Base-by-base conservation (phyloP, 169 alveolate species). In the Cardiosporidium cionae region DNA sequence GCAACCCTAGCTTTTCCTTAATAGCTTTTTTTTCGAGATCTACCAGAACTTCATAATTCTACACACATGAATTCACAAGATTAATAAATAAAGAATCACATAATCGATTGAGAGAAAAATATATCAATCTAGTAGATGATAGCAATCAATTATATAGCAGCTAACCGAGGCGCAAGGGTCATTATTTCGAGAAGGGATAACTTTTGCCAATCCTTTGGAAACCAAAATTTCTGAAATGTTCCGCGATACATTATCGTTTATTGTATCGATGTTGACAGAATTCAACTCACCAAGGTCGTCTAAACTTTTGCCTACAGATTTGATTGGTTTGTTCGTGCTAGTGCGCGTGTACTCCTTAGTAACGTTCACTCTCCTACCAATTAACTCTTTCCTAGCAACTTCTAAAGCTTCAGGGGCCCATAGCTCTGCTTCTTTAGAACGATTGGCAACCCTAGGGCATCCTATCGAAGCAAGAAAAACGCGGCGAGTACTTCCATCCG, bases 281-380 rank as follows among this genome's bases (percentile, higher is more conserved):
- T 44, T 44, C 16, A n/a, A 16, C 16, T 44, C n/a, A 16, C 27
- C 16, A 16, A 16, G 16, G 58, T 44, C 58, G n/a, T 44, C 58
- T n/a, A 44, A 44, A 16, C n/a, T 44, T 16, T 16, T 16, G 27
- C 58, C 58, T 16, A 16, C n/a, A 16, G 58, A 44, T 44, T 16
- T n/a, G n/a, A n/a, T 44, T 44, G 58, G 58, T 44, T 16, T n/a
- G n/a, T 44, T 44, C 16, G n/a, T 44, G n/a, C 27, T 16, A 16
- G n/a, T 44, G n/a, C 58, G 58, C n/a, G 58, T 16, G n/a, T 44
- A 44, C 58, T 44, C 58, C 16, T 44, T 16, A 16, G 58, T 16
- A 32, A 76, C 82, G 72, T 58, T 66, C 32, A 76, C 82, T 7
- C 32, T 66, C 52, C 69, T 76, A 29, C 76, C 76, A 7, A 68